Conservation (phyloP, 352 stramenopile species). For the Phytophthora pseudosyringae region DNA sequence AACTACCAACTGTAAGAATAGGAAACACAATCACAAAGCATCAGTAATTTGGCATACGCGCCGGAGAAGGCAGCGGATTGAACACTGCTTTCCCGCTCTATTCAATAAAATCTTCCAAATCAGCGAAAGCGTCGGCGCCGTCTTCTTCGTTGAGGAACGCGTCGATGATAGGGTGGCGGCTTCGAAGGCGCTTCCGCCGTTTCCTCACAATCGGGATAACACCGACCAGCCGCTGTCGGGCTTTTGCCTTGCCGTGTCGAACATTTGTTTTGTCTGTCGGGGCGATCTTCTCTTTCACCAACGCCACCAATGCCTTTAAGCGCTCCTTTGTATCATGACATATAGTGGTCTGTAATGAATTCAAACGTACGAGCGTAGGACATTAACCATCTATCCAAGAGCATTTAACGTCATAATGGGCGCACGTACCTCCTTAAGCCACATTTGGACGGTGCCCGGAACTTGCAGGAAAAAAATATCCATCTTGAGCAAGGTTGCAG, state of each 20-base stretch:
- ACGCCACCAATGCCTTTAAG: conserved; percentile 42
- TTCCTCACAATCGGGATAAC: conserved; percentile 66
- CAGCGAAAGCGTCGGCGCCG: conserved; percentile 68
- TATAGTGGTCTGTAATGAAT: conserved; percentile 35
- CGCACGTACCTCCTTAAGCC: conserved; percentile 48
- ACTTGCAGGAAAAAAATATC: conserved; percentile 72
- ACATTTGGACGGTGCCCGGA: conserved; percentile 41
- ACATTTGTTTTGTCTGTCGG: conserved; percentile 16
- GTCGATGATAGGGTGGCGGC: conserved; percentile 76
- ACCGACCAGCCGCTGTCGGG: conserved; percentile 47
- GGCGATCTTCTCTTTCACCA: conserved; percentile 51
- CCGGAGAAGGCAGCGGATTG: neutral
- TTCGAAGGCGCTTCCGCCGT: conserved; percentile 59
- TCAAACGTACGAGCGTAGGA: conserved; percentile 3
- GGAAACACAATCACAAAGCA: conserved; percentile 13
- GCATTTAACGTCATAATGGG: neutral
- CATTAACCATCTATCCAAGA: neutral
- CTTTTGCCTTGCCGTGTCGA: conserved; percentile 29
- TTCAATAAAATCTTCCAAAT: conserved; percentile 84
- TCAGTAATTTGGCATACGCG: conserved; percentile 11
- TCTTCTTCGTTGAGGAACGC: conserved; percentile 79
- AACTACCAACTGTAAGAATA: conserved; percentile 46
- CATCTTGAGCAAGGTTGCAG: conserved; percentile 62
- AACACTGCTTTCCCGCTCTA: conserved; percentile 27
- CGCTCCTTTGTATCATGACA: conserved; percentile 26